Conservation (phyloP, 192 early-diverging fungal genomes). For the Backusella luteola region DNA sequence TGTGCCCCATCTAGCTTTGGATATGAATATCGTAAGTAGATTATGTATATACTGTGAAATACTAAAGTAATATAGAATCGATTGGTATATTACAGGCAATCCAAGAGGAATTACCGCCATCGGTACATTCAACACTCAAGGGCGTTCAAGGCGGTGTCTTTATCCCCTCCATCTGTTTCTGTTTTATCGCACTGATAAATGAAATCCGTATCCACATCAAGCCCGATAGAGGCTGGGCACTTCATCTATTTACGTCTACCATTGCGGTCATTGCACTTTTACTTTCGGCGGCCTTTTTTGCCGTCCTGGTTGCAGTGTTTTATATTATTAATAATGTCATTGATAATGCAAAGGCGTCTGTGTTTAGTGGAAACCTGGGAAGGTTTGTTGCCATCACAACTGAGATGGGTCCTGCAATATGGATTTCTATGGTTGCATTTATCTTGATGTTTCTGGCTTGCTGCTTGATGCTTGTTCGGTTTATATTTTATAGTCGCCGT, state of each 20-base stretch:
- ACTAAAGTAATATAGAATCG: background rate
- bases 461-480: background rate
- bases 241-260: background rate
- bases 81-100: background rate
- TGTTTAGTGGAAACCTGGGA: background rate
- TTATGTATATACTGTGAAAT: too few relatives aligned
- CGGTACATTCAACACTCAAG: background rate
- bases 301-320: background rate
- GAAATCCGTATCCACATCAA: background rate
- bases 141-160: background rate
- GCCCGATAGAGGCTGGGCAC: background rate
- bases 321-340: background rate
- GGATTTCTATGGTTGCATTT: background rate
- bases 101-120: background rate
- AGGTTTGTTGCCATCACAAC: background rate
- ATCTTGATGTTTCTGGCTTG: background rate
- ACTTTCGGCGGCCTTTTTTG: constrained; percentile 1
- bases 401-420: background rate
- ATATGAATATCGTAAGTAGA: background rate
- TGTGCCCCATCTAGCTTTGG: background rate
- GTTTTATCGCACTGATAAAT: background rate
- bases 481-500: background rate
- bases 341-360: background rate
- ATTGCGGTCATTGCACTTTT: background rate
- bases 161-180: background rate